Base-by-base conservation (phyloP, 1,284 basidiomycete genomes). In the Phellopilus nigrolimitatus region DNA sequence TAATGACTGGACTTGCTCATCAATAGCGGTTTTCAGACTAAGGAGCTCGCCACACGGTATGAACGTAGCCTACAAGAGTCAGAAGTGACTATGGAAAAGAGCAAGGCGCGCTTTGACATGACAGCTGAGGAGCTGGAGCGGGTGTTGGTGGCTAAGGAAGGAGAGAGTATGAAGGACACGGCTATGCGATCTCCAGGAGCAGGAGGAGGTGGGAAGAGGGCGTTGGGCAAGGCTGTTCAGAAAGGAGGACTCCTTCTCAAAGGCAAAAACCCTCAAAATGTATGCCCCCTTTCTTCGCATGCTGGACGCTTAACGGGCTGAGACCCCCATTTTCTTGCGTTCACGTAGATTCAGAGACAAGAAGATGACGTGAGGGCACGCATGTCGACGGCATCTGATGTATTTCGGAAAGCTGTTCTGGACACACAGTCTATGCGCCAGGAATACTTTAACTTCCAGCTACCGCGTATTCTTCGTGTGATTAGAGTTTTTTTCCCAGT, bases 381-480 rank as follows among this genome's bases (percentile, higher is more conserved):
- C 57, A 86, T 98, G 73, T 92, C 90, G 4, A 74, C 73, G 42
- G 84, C 90, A 3, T 93, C 90, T 28, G 95, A 98, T 64, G 80
- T 84, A 27, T 98, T 95, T 66, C 77, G 92, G 53, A 93, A 94
- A 68, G 85, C 93, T 9, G 87, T 97, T n/a, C 79, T 83, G 22
- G 91, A 94, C 59, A 91, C 90, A 8, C 95, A 97, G 68, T 74
- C 82, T 2, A 81, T 93, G 68, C 78, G 95, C 47, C 94, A 97
- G 67, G 95, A 99, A 65, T 98, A 95, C 67, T 99, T 97, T 70
- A 95, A 97, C 67, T 88, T 95, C 63, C 95, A 98, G 64, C 71
- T 97, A 41, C 95, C 97, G 39, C 86, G 93, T 60, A 90, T 98
- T 57, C 69, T 99, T 41, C 79, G 97, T 45, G 93, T 95, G 65